phyloP scores from a whole-genome alignment of 2,329 filamentous ascomycete species.

The Penicillium oxalicum region DNA sequence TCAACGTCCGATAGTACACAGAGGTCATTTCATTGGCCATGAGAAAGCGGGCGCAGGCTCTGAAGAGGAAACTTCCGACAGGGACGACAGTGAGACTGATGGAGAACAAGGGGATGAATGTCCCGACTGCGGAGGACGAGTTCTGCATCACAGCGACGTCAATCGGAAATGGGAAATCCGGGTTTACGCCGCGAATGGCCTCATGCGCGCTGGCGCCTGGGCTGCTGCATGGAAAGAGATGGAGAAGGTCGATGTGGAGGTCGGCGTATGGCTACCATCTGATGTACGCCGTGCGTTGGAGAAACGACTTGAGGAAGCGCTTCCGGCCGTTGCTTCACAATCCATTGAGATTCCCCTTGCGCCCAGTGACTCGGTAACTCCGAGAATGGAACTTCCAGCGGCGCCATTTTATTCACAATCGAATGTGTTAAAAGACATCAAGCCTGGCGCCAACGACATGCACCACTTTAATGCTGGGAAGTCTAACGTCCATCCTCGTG shows the following conservation, averaged over 20 bases:
- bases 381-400: constrained; percentile 3
- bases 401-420: constrained; percentile 8
- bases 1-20: constrained; percentile 49
- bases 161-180: constrained; percentile 61
- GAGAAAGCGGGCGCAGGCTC: constrained; percentile 25
- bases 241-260: constrained; percentile 95
- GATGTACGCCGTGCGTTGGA: constrained; percentile 49
- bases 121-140: constrained; percentile 45
- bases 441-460: constrained; percentile 6
- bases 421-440: constrained; percentile 7
- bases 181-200: constrained; percentile 88
- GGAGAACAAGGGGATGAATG: constrained; percentile 41
- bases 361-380: constrained; percentile 5
- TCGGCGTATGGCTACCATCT: constrained; percentile 63
- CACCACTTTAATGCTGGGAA: neutral
- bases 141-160: constrained; percentile 43
- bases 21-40: constrained; percentile 51
- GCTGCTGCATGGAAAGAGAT: constrained; percentile 92
- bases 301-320: constrained; percentile 38
- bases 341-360: constrained; percentile 8
- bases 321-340: constrained; percentile 22
- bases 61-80: constrained; percentile 22
- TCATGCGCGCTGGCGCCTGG: constrained; percentile 91
- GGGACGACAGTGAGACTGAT: constrained; percentile 32
- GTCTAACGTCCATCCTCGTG: neutral